Base-by-base conservation (phyloP, 331 rosid genomes). In the Malus hybrid region DNA sequence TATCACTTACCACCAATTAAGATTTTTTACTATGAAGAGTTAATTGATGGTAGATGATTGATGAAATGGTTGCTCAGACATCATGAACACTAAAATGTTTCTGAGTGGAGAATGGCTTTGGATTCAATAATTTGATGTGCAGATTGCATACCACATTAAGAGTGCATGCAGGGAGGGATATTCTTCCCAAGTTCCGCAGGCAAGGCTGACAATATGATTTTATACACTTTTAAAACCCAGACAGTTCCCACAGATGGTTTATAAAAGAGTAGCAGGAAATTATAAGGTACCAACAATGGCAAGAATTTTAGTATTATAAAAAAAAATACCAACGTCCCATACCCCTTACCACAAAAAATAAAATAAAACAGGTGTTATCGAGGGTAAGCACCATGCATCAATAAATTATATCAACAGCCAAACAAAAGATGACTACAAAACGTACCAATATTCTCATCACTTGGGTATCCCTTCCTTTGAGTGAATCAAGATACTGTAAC, bases 401-500 rank as follows among this genome's bases (percentile, higher is more conserved):
- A 14, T 36, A 65, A 54, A 65, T 15, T 14, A 67, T 61, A 79
- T 72, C 54, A 70, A 46, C 63, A 69, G 42, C 77, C 46, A 54
- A 71, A 81, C 50, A 63, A 60, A 71, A 56, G 70, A 36, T 39
- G 61, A 80, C 56, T 15, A 73, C 46, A 80, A 77, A 72, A 33
- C 82, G 62, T 90, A 94, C 99, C 97, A 94, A 84, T 73, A 84
- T 82, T 74, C 80, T 79, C 79, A 92, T 80, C 72, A 92, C 97
- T 56, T 56, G 81, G 63, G 69, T 46, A 80, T 94, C 96, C 44
- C 6, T 68, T 78, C 93, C 97, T 85, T 70, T 81, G 72, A 92
- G 85, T 5, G 99, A 94, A 83, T 94, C 99, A 74, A 94, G 93
- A 83, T 90, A 90, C 84, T 94, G 97, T 46, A 94, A 89, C 78